These are phyloP conservation scores for Pleodorina starrii DNA, from an alignment of 139 green algal species.

Conservation along the genomic window DNA sequence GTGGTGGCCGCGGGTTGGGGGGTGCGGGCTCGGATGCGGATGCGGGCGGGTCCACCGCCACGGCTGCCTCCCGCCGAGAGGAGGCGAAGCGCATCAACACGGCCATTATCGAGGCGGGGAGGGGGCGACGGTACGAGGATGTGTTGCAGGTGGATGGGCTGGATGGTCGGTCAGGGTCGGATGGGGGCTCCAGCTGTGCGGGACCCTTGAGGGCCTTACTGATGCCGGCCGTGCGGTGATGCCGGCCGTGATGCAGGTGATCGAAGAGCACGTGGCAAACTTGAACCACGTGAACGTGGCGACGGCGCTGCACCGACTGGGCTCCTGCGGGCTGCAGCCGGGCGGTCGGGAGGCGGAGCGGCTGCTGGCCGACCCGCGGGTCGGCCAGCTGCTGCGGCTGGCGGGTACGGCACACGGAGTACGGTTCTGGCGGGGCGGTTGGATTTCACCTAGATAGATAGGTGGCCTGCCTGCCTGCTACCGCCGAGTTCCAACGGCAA, in stretches of 20 bases:
- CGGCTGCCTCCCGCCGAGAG: no score
- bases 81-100: constrained; percentile 5
- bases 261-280: neutral
- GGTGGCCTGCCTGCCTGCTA: no score
- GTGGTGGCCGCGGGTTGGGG: no score
- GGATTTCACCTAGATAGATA: no score
- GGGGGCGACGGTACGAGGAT: neutral
- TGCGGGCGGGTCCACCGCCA: no score
- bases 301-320: constrained; percentile 33
- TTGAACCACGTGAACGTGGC: constrained; percentile 25
- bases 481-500: no score
- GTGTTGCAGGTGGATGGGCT: constrained; percentile 1
- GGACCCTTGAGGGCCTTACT: neutral
- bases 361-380: neutral
- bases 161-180: neutral
- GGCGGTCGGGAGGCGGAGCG: neutral
- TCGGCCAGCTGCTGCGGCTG: neutral
- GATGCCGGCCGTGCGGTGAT: neutral
- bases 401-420: no score
- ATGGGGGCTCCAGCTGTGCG: neutral
- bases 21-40: neutral
- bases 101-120: neutral
- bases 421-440: no score
- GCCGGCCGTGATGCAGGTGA: neutral
- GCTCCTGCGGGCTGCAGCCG: constrained; percentile 11